Base-by-base conservation (phyloP, 2,329 filamentous ascomycete genomes). In the Periconia sp. region DNA sequence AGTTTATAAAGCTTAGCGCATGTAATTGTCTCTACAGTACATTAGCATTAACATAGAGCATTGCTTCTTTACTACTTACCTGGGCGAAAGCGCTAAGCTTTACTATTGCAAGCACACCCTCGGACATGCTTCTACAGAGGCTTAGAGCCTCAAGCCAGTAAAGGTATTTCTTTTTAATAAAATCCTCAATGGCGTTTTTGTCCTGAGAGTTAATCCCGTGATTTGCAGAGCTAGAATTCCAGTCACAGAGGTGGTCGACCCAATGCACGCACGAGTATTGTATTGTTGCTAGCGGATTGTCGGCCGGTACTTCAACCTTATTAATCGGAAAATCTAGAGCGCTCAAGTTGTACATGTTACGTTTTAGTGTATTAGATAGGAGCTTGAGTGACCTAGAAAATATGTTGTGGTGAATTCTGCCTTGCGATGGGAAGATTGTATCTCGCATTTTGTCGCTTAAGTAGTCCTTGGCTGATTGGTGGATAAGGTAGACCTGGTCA, bases 401-500 rank as follows among this genome's bases (percentile, higher is more conserved):
- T 5, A 46, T 36, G 9, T 13, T 31, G 19, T 46, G 18, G 31
- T 46, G 37, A 12, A 54, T 43, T 3, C 54, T 19, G 10, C 32
- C 24, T 6, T 39, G 17, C 4, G 23, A 25, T 25, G 66, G 60
- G 28, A 73, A 69, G 4, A 74, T 53, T 10, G 46, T 28, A n/a
- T 36, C n/a, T 5, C 35, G 38, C 35, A 48, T 52, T 7, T 57
- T 40, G n/a, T 55, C 24, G 10, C 43, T 21, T 1, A 78, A 39
- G 47, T 62, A 74, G 13, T 77, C 73, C 46, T 75, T 74, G 0
- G 72, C 75, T 3, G 73, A 76, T 42, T 73, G 67, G 29, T 52
- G 33, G 15, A 43, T 33, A n/a, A 43, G 18, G 25, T 33, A 44
- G 21, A 44, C 28, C 16, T 26, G 19, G 4, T 39, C 69, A 36